Evolutionary conservation across 2,329 filamentous ascomycete species (phyloP), one percentile per base, ranked within the genome.

Genomic region (Gremmenia infestans): DNA sequence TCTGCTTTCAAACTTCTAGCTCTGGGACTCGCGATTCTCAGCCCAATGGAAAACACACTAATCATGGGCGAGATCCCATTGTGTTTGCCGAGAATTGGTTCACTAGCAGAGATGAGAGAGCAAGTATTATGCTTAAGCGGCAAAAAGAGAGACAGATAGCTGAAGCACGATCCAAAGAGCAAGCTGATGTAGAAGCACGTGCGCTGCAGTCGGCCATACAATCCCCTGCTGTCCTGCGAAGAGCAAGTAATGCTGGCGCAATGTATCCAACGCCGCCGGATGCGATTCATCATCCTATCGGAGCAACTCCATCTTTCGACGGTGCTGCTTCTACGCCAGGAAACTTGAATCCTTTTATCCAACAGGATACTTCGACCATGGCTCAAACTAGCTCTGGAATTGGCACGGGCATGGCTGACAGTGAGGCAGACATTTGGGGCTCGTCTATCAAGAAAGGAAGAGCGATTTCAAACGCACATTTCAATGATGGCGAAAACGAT

Each of bases 201-300:
- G 71, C 70, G 23, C 74, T 69, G 55, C 73, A 69, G 51, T 63
- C 76, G 23, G 80, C 75, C 59, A 79, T 75, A 1, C 74, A 80
- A 50, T 83, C 82, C 7, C 79, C 81, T 6, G 62, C 79, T 19
- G 72, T 74, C 15, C 63, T 81, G 6, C 76, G 81, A 59, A 74
- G 81, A 63, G 71, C 78, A 39, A 79, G 76, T 60, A 76, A 67
- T 53, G 65, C 75, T 23, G 79, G 81, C 43, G 78, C 80, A 2
- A 83, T 89, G 71, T 89, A 90, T 67, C 86, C 85, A 8, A 90
- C 87, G 5, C 87, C 87, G 2, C 87, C 87, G 11, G 86, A 89
- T 66, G 85, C 78, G 14, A 72, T 86, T 17, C 82, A 83, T 42
- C 76, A 77, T 51, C 71, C 73, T 2, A 70, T 77, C 9, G 82